A percentile compares a stretch with the other conserved stretches of the same genome.
phyloP scores from a whole-genome alignment of 1,284 basidiomycete species.

The Leccinum laetum region DNA sequence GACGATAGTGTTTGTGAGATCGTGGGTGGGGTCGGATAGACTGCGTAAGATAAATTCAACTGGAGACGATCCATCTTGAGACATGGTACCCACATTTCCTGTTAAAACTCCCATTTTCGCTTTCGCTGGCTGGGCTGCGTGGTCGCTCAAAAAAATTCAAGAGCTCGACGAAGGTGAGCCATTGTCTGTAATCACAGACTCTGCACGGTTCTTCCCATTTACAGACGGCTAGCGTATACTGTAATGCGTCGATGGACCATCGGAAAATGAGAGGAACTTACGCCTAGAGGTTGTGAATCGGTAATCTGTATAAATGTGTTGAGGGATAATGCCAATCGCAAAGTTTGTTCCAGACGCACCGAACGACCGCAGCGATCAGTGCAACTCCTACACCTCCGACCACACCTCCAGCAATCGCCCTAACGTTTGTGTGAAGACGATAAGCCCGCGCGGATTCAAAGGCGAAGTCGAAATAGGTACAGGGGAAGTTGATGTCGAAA shows the following conservation, averaged over 20 bases:
- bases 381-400: too few species aligned
- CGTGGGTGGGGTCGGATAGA: conserved; percentile 11
- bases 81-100: conserved; percentile 13
- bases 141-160: conserved; percentile 1
- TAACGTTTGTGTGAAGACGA: too few species aligned
- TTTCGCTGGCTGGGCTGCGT: neutral
- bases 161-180: neutral
- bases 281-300: neutral
- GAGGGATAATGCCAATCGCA: neutral
- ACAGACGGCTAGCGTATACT: conserved; percentile 6
- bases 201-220: neutral
- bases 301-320: conserved; percentile 6
- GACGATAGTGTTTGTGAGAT: conserved; percentile 19
- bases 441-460: too few species aligned
- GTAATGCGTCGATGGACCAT: neutral
- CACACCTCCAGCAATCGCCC: too few species aligned
- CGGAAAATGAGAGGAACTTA: conserved; percentile 5
- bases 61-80: neutral
- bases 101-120: conserved; percentile 13
- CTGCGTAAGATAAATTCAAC: conserved; percentile 12
- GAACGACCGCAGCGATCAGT: too few species aligned
- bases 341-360: conserved; percentile 8
- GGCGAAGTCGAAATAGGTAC: too few species aligned
- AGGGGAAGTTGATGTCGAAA: too few species aligned
- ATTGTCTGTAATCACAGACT: neutral